Evolutionary conservation across 108 stramenopile species (phyloP), one percentile per base, ranked within the genome.

Genomic region (Epithemia pelagica): DNA sequence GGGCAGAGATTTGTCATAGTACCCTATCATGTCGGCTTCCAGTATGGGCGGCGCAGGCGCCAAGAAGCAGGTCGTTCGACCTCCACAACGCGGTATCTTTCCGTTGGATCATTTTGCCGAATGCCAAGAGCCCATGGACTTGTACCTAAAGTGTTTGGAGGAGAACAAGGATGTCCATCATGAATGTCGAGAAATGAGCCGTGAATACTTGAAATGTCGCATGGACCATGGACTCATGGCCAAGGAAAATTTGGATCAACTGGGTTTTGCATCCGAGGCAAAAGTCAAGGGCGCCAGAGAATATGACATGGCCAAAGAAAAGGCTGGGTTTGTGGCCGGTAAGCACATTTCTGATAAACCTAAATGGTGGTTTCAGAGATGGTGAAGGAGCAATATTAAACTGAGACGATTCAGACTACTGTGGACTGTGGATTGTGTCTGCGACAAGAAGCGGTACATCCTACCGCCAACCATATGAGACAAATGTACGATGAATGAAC

Each of bases 1-100:
- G n/a, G n/a, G n/a, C n/a, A n/a, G n/a, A n/a, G n/a, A n/a, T n/a
- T n/a, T n/a, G n/a, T n/a, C 37, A 46, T 10, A 46, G 5, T 46
- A 24, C 7, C 25, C 21, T 5, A 69, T 22, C 51, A 82, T 78
- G 78, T 77, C 72, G 51, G 70, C 72, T 25, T 88, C 87, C 83
- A 90, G 83, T 66, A 91, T 95, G 67, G 88, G 87, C 59, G 70
- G 82, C 25, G 65, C 76, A 22, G 37, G 37, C 5, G 37, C 10
- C 5, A 46, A 46, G 10, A 91, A 91, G 62, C 89, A 90, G 77
- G 80, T 74, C 46, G 74, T 89, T 7, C 80, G 81, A 29, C 95
- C 95, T 24, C 95, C 95, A 15, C 89, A 92, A 82, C 78, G 90
- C 22, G 95, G 95, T 0, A 91, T 92, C 10, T 94, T 92, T 74